Evolutionary conservation across 805 yeast species (phyloP).

Genomic region (Dipodascus geniculatus): DNA sequence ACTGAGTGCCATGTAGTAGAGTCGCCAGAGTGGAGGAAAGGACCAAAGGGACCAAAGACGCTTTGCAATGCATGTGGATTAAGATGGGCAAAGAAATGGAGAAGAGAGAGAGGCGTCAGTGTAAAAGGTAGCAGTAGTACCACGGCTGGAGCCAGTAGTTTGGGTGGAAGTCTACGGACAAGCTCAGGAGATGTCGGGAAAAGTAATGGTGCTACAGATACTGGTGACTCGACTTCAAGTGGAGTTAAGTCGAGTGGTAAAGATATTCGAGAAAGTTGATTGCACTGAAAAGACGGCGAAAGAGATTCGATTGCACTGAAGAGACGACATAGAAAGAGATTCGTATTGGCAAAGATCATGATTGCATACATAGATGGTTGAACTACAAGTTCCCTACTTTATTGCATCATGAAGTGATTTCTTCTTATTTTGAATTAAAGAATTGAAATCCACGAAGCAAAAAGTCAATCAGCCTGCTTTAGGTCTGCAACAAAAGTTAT

Average conservation of each 20-base stretch:
- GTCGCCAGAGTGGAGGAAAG: constrained; percentile 91
- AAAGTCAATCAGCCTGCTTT: neutral
- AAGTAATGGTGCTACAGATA: neutral
- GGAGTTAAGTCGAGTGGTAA: neutral
- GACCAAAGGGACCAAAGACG: constrained; percentile 73
- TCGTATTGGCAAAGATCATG: no score
- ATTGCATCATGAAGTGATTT: no score
- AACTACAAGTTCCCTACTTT: no score
- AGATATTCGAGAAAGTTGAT: neutral
- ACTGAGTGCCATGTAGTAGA: constrained; percentile 60
- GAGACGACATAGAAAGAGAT: no score
- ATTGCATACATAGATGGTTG: no score
- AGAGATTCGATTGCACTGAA: no score
- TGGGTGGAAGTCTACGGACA: no score
- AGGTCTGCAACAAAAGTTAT: neutral
- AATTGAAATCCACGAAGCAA: neutral
- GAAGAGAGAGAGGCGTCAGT: constrained; percentile 7
- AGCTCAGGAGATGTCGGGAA: neutral
- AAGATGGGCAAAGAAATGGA: constrained; percentile 29
- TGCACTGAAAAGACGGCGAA: no score
- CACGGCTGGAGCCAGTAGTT: neutral
- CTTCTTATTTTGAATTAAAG: neutral
- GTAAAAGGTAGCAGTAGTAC: neutral
- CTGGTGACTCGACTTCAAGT: no score
- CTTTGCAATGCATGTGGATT: constrained; percentile 91